Evolutionary conservation across 1,139 yeast species (phyloP), one percentile per base, ranked within the genome.

Genomic region (Candida albicans): DNA sequence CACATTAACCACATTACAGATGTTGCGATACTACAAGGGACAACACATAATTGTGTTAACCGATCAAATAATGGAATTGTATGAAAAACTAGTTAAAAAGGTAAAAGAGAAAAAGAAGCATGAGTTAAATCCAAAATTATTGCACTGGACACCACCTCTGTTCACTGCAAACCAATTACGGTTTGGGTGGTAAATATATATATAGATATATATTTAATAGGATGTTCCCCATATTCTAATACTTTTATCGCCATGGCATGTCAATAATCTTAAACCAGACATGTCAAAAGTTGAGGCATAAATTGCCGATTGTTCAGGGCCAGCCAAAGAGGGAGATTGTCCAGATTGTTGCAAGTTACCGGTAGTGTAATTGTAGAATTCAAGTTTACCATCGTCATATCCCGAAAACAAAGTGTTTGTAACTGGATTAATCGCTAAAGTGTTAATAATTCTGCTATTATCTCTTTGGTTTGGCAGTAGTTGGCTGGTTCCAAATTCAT

Each of bases 151-250:
- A 50, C 98, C 99, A 4, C 99, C 99, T 0, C 84, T 87, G 18
- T 93, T 93, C 62, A 91, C 97, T 1, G 96, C 98, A 15, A 91
- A 96, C 44, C 98, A 93, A 70, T 70, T 93, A 57, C 76, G 98
- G 54, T 93, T 93, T 65, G 98, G 97, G 2, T 91, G 97, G 96
- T 91, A 68, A 52, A 24, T 38, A 33, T 39, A 33, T 33, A 33
- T 33, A 9, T 29, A 34, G 10, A 33, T 18, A n/a, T 38, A 24
- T 26, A 35, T 35, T 35, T 29, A 35, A 24, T 26, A 35, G 34
- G 41, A 12, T 24, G 43, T 77, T 40, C 75, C 80, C 96, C 97
- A 93, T 1, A 93, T 70, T 60, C 90, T 89, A 40, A 93, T 81
- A 55, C 90, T 84, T 62, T 90, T 91, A 62, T 93, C 99, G 9